Evolutionary conservation across 352 stramenopile genomes (phyloP), one percentile per base, ranked within the genome.

Genomic region (Paralagenidium karlingii): DNA sequence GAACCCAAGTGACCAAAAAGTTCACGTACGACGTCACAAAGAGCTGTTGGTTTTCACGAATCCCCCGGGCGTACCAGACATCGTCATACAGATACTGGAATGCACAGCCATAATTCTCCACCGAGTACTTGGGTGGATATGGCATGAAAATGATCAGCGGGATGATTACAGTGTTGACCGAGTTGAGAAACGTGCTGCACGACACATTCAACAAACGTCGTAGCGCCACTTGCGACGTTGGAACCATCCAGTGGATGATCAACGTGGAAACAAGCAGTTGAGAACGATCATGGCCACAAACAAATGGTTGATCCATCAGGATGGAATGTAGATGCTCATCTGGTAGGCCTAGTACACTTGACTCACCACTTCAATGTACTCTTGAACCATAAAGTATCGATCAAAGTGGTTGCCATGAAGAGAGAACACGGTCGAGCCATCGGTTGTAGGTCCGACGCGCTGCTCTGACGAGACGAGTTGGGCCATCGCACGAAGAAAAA

Each of bases 221-320:
- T 39, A 34, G 30, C 30, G 6, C 30, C 8, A 18, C 30, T 34
- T n/a, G 30, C 7, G 20, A 21, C 11, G 18, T 18, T 6, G 3
- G 18, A 15, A 34, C 10, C 5, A 16, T 34, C 20, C n/a, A n/a
- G 18, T 34, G n/a, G n/a, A n/a, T 21, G 30, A n/a, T 21, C 20
- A 18, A 34, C 2, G 20, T 19, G 15, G 5, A 1, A 46, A 63
- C 59, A 55, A 66, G 24, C 59, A 63, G 27, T 63, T 66, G 6
- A 59, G 18, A 28, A 61, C 41, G 1, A 69, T 34, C 9, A 66
- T 38, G 3, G 22, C 13, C 2, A 61, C 56, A 31, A 60, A 63
- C 10, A 64, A 54, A 9, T 59, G 49, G n/a, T 70, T 60, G 8
- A 70, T 38, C 44, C 53, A 63, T 9, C 54, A 15, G n/a, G 46